Base-by-base conservation (phyloP, 129 eudicot species). In the Tagetes patula region DNA sequence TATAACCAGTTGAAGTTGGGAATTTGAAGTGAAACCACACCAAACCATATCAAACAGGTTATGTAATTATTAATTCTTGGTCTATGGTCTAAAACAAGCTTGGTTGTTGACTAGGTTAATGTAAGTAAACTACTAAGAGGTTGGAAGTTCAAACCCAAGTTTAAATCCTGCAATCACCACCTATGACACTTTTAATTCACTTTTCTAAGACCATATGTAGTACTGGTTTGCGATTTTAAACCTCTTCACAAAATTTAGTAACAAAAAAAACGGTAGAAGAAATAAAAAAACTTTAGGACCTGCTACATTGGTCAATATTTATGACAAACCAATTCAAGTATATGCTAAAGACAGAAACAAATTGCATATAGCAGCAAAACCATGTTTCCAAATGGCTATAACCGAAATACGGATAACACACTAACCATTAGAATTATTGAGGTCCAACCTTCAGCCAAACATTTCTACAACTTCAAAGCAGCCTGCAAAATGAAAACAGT, bases 401-500 rank as follows among this genome's bases (percentile, higher is more conserved):
- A 74, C 74, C 60, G 20, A 37, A 79, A 13, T 43, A 53, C 42
- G 61, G 79, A 69, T 8, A 38, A 59, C 65, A 56, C 12, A 55
- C 49, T 45, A 13, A n/a, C 71, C 84, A 69, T 30, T 52, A 62
- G 48, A 70, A 62, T 74, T 74, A 74, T 80, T 80, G 59, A 9
- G 6, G 37, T 65, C 65, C 72, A 20, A 60, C 76, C 50, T 67
- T 74, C 72, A 9, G 33, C 76, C 58, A 59, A 63, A 8, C 72
- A 34, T 71, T 71, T 74, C 72, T 68, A 63, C 60, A 49, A 8
- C n/a, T 4, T 48, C 46, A 67, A 80, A 80, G 42, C 14, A 42
- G 53, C 46, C 75, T 80, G 75, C 58, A 62, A 77, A 77, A 70
- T 39, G 52, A 40, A 10, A 10, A 38, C 53, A 9, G 10, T 60